Conservation (phyloP, 192 early-diverging fungal genomes). For the Coemansia sp. region DNA sequence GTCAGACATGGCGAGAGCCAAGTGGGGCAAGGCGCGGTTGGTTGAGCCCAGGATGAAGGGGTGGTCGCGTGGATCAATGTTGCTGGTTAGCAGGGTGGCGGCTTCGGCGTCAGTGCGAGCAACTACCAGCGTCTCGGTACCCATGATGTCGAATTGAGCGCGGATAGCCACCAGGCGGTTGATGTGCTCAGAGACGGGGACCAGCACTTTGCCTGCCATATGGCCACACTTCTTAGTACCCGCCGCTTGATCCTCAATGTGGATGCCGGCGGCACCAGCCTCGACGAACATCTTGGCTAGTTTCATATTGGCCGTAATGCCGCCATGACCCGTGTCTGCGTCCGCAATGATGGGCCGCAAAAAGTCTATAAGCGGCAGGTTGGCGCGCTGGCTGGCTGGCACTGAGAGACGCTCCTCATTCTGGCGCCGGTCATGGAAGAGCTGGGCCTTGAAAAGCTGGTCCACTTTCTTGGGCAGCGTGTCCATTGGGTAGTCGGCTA, state of each 20-base stretch:
- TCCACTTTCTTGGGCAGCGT: constrained; percentile 99
- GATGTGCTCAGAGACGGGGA: constrained; percentile 97
- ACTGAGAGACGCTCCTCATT: constrained; percentile 82
- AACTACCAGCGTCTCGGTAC: constrained; percentile 91
- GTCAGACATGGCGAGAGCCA: constrained; percentile 79
- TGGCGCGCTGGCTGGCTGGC: constrained; percentile 68
- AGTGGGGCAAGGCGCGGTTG: constrained; percentile 74
- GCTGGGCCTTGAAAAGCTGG: constrained; percentile 96
- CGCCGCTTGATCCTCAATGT: constrained; percentile 91
- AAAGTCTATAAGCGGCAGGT: constrained; percentile 81
- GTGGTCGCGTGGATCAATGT: constrained; percentile 96
- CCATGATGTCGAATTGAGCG: constrained; percentile 98
- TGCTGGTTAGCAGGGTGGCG: constrained; percentile 94
- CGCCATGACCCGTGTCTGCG: constrained; percentile 98
- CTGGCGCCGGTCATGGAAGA: constrained; percentile 97
- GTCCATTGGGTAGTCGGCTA: constrained; percentile 99
- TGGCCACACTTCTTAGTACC: constrained; percentile 99
- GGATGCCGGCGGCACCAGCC: constrained; percentile 94
- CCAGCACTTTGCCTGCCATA: constrained; percentile 99
- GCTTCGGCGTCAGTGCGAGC: constrained; percentile 97
- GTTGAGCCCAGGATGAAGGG: constrained; percentile 94
- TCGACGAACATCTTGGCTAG: constrained; percentile 98
- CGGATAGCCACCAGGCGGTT: constrained; percentile 94
- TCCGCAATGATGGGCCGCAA: constrained; percentile 96
- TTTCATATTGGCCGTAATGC: constrained; percentile 97